phyloP scores from a whole-genome alignment of 2,329 filamentous ascomycete species.

The Talaromyces sp. region DNA sequence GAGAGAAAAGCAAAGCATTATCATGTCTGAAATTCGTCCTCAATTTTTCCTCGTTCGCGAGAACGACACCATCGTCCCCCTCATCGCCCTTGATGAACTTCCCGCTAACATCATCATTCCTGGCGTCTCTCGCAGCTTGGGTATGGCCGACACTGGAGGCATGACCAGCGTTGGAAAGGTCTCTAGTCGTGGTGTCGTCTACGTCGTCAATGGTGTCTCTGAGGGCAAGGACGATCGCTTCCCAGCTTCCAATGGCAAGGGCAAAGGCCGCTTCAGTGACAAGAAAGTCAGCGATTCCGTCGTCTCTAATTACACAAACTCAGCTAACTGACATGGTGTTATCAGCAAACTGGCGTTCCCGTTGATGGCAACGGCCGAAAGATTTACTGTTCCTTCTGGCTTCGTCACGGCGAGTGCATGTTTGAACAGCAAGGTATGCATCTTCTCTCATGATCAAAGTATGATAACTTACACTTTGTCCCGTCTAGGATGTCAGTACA shows the following conservation, averaged over 20 bases:
- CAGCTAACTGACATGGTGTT: neutral
- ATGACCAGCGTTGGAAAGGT: constrained; percentile 44
- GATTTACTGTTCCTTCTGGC: constrained; percentile 81
- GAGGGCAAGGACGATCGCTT: neutral
- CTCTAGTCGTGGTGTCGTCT: constrained; percentile 30
- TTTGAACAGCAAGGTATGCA: constrained; percentile 68
- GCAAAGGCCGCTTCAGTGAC: neutral
- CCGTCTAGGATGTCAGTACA: constrained; percentile 67
- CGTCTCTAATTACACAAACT: neutral
- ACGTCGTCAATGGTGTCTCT: constrained; percentile 32
- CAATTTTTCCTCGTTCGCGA: constrained; percentile 43
- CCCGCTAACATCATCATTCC: constrained; percentile 36
- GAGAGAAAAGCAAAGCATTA: neutral
- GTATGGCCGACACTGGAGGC: constrained; percentile 37
- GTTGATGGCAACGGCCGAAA: neutral
- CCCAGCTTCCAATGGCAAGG: constrained; percentile 10
- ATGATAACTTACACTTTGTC: neutral
- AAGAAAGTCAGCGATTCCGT: constrained; percentile 10
- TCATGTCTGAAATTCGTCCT: constrained; percentile 24
- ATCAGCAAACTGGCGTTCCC: neutral
- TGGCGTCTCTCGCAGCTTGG: constrained; percentile 37
- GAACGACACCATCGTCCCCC: constrained; percentile 40
- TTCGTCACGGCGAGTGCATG: constrained; percentile 78
- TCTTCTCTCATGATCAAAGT: neutral
- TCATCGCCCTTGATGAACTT: constrained; percentile 47